phyloP scores from a whole-genome alignment of 495 filamentous ascomycete genomes.

The Patellaria atrata region DNA sequence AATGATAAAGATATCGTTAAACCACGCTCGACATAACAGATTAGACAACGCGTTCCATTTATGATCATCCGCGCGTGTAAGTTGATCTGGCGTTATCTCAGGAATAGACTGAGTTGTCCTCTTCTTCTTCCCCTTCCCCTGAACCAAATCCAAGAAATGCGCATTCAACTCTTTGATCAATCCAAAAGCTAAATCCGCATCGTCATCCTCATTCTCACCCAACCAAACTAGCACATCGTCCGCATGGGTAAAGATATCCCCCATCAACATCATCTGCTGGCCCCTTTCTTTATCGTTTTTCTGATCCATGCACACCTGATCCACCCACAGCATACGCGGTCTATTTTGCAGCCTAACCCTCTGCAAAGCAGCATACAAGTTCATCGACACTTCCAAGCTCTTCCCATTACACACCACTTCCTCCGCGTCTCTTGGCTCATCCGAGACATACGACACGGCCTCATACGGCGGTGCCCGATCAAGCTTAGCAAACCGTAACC shows the following conservation, averaged over 20 bases:
- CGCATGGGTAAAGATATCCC: constrained; percentile 7
- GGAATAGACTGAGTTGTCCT: too few species aligned
- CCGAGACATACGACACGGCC: constrained; percentile 1
- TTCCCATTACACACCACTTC: not conserved
- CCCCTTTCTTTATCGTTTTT: constrained; percentile 1
- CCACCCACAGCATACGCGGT: constrained; percentile 6
- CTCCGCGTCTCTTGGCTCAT: not conserved
- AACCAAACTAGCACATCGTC: constrained; percentile 5
- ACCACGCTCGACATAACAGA: too few species aligned
- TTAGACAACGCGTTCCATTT: too few species aligned
- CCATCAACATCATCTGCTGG: constrained; percentile 9
- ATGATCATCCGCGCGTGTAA: too few species aligned
- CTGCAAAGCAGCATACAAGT: not conserved
- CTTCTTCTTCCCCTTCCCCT: too few species aligned
- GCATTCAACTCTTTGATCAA: too few species aligned
- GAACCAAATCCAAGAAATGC: too few species aligned
- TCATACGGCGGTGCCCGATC: not conserved
- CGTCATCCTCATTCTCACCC: constrained; percentile 3
- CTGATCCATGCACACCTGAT: constrained; percentile 10
- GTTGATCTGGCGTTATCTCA: too few species aligned
- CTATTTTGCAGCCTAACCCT: not conserved
- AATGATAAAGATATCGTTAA: too few species aligned
- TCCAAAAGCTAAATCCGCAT: too few species aligned
- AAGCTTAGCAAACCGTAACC: too few species aligned
- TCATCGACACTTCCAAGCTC: not conserved